phyloP scores from a whole-genome alignment of 257 asterid species.

The Thymus quinquecostatus region DNA sequence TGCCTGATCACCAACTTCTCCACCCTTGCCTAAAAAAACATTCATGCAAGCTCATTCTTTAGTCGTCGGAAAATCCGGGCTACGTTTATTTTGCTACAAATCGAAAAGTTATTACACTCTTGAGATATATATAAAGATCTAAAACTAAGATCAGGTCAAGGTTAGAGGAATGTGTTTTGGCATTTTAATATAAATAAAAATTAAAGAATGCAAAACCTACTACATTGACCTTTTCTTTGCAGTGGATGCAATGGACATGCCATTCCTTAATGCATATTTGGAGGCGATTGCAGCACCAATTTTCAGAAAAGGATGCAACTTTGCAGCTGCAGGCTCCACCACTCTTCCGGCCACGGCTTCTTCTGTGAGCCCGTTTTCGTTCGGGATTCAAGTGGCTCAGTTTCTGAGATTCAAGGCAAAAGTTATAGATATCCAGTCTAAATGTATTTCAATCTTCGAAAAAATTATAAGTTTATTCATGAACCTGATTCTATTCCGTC shows the following conservation, averaged over 20 bases:
- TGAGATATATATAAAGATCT: too few species aligned
- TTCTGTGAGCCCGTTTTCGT: conserved; percentile 77
- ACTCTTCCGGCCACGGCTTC: conserved; percentile 62
- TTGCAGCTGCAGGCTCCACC: conserved; percentile 84
- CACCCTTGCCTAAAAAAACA: neutral
- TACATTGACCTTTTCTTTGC: conserved; percentile 6
- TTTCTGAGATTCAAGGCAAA: conserved; percentile 81
- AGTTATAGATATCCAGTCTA: conserved; percentile 63
- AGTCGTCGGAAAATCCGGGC: too few species aligned
- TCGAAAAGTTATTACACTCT: too few species aligned
- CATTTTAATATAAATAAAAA: too few species aligned
- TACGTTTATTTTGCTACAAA: too few species aligned
- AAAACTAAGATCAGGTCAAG: too few species aligned
- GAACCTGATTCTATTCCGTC: neutral
- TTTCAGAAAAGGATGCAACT: conserved; percentile 80
- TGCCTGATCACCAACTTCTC: neutral
- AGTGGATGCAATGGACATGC: conserved; percentile 96
- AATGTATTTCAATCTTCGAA: conserved; percentile 41
- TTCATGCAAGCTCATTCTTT: too few species aligned
- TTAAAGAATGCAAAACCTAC: too few species aligned
- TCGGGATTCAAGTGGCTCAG: conserved; percentile 81
- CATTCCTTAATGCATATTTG: conserved; percentile 78
- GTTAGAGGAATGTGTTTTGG: too few species aligned
- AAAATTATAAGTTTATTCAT: too few species aligned
- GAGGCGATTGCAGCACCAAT: conserved; percentile 75